A percentile compares a stretch with the other conserved stretches of the same genome.
These are phyloP conservation scores for Volvox reticuliferus DNA, from an alignment of 139 green algal genomes.

Conservation along the genomic window DNA sequence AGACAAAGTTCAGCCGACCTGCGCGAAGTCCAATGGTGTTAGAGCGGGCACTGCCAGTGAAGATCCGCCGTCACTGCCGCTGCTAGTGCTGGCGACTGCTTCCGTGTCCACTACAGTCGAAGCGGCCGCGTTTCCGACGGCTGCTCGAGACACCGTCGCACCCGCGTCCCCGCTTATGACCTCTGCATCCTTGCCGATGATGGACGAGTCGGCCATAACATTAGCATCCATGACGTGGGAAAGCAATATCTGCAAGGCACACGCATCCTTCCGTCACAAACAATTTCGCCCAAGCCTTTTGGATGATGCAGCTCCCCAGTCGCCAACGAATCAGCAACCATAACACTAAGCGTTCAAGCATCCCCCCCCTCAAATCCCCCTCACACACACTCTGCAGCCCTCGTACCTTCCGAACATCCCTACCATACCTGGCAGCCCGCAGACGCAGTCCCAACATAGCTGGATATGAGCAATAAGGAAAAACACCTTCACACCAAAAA, in stretches of 20 bases:
- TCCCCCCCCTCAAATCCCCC: too few relatives aligned
- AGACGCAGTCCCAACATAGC: too few relatives aligned
- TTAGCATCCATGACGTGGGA: neutral
- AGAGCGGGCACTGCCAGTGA: neutral
- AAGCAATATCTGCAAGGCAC: neutral
- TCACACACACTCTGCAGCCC: too few relatives aligned
- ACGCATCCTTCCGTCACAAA: too few relatives aligned
- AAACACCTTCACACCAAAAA: neutral
- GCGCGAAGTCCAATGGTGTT: slow-evolving; percentile 12
- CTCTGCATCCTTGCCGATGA: neutral
- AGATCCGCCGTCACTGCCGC: neutral
- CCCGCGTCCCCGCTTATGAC: neutral
- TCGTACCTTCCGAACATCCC: too few relatives aligned
- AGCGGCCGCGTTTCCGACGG: neutral
- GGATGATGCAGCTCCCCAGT: too few relatives aligned
- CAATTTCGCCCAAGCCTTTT: too few relatives aligned
- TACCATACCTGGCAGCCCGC: too few relatives aligned
- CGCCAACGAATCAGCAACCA: too few relatives aligned
- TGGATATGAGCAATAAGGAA: neutral
- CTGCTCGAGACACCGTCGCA: neutral
- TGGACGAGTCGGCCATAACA: neutral
- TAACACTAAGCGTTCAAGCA: too few relatives aligned
- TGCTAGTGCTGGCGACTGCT: neutral
- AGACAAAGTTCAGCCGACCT: neutral
- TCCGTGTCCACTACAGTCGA: neutral